Evolutionary conservation across 2,329 filamentous ascomycete species (phyloP).

Genomic region (Verticillium albo-atrum): DNA sequence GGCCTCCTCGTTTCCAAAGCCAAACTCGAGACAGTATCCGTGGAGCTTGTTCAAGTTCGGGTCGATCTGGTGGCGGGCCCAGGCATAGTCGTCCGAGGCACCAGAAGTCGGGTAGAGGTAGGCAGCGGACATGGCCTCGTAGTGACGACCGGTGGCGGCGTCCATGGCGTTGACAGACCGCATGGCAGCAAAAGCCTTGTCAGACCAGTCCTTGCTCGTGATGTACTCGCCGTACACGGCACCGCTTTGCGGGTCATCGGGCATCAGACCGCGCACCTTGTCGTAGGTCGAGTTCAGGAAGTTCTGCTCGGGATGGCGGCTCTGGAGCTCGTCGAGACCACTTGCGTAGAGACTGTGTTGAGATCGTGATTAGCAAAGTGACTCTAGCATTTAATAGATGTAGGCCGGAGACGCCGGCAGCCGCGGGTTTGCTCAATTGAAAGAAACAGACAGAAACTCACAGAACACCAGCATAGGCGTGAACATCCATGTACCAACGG

Average conservation of each 20-base stretch:
- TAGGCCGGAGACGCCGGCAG: no score
- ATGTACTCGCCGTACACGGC: slow-evolving; percentile 41
- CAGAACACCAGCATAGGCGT: slow-evolving; percentile 41
- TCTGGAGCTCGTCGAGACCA: slow-evolving; percentile 52
- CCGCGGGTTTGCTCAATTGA: no score
- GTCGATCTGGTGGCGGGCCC: slow-evolving; percentile 36
- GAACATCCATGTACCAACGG: slow-evolving; percentile 55
- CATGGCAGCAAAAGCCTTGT: slow-evolving; percentile 24
- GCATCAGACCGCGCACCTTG: slow-evolving; percentile 41
- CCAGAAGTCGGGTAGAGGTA: slow-evolving; percentile 42
- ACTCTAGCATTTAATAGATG: background rate
- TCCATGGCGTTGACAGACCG: slow-evolving; percentile 35
- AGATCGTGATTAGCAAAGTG: background rate
- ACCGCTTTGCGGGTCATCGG: slow-evolving; percentile 25
- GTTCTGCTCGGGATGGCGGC: slow-evolving; percentile 38
- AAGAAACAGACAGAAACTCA: background rate
- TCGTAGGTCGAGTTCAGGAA: slow-evolving; percentile 49
- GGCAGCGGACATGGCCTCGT: slow-evolving; percentile 31
- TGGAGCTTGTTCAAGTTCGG: slow-evolving; percentile 30
- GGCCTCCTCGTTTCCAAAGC: slow-evolving; percentile 26
- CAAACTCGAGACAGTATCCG: slow-evolving; percentile 44
- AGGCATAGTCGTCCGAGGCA: slow-evolving; percentile 41
- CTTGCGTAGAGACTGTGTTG: slow-evolving; percentile 48
- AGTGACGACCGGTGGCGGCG: slow-evolving; percentile 28
- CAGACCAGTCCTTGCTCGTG: slow-evolving; percentile 25